Conservation (phyloP, 2,329 filamentous ascomycete species). For the Beauveria scarabaeidicola region DNA sequence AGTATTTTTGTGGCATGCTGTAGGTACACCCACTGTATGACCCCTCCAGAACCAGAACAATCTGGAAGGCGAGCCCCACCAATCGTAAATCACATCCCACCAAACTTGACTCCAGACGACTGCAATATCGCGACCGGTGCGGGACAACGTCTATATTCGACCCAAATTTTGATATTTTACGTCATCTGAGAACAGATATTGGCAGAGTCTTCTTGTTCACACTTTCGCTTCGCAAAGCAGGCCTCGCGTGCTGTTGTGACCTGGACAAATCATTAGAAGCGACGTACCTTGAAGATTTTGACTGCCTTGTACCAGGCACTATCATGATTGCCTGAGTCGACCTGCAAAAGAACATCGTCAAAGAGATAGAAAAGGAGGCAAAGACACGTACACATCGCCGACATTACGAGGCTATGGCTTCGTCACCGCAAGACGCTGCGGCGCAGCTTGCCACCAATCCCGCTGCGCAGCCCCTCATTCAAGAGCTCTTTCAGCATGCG, state of each 20-base stretch:
- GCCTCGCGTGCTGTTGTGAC: background rate
- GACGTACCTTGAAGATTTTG: background rate
- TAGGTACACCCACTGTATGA: background rate
- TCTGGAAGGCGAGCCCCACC: background rate
- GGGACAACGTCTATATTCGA: background rate
- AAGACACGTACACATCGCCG: background rate
- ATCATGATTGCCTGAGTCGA: background rate
- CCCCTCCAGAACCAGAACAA: background rate
- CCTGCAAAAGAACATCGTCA: background rate
- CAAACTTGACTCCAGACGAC: background rate
- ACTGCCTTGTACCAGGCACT: background rate
- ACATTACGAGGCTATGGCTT: background rate
- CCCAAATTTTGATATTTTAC: background rate
- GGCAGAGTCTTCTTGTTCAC: background rate
- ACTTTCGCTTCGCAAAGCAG: background rate
- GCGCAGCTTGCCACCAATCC: constrained; percentile 1
- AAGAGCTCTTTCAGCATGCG: constrained; percentile 1
- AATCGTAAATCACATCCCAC: constrained; percentile 1
- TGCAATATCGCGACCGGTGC: background rate
- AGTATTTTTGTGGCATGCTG: no score
- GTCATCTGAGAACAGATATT: no score
- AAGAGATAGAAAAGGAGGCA: background rate
- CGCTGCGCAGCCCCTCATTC: background rate
- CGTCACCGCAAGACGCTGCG: background rate
- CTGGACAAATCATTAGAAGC: no score